Conservation (phyloP, 2,329 filamentous ascomycete genomes). For the Penicillium janthinellum region DNA sequence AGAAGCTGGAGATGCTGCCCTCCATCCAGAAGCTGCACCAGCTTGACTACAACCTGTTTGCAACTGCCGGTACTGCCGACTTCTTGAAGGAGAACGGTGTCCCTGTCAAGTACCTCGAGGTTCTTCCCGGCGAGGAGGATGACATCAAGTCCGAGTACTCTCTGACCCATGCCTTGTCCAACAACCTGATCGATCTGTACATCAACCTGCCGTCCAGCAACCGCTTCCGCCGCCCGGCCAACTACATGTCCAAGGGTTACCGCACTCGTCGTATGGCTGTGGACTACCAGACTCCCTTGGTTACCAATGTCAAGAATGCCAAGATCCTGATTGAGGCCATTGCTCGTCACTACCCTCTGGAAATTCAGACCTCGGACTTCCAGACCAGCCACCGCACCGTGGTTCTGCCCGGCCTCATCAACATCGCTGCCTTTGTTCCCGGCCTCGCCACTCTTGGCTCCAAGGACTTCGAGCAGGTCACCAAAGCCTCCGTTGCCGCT, state of each 20-base stretch:
- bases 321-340: slow-evolving; percentile 97
- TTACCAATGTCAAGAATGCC: slow-evolving; percentile 99
- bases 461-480: slow-evolving; percentile 68
- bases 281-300: slow-evolving; percentile 93
- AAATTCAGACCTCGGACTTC: slow-evolving; percentile 81
- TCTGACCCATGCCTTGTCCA: slow-evolving; percentile 91
- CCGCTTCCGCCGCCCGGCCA: slow-evolving; percentile 92
- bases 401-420: slow-evolving; percentile 73
- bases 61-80: slow-evolving; percentile 93
- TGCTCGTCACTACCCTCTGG: slow-evolving; percentile 81
- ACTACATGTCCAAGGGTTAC: slow-evolving; percentile 98
- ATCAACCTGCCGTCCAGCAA: slow-evolving; percentile 99
- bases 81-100: slow-evolving; percentile 93
- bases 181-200: slow-evolving; percentile 97
- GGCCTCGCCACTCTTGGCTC: slow-evolving; percentile 67
- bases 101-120: slow-evolving; percentile 89
- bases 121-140: slow-evolving; percentile 74
- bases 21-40: slow-evolving; percentile 87
- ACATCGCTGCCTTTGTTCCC: slow-evolving; percentile 78
- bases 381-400: slow-evolving; percentile 84
- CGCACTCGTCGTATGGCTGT: slow-evolving; percentile 96
- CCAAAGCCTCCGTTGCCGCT: slow-evolving; percentile 71
- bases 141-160: slow-evolving; percentile 96
- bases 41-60: slow-evolving; percentile 93
- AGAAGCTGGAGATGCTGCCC: slow-evolving; percentile 96